These are phyloP conservation scores for Alisma plantagoaquatica DNA, from an alignment of 106 monocot genomes.

Conservation along the genomic window DNA sequence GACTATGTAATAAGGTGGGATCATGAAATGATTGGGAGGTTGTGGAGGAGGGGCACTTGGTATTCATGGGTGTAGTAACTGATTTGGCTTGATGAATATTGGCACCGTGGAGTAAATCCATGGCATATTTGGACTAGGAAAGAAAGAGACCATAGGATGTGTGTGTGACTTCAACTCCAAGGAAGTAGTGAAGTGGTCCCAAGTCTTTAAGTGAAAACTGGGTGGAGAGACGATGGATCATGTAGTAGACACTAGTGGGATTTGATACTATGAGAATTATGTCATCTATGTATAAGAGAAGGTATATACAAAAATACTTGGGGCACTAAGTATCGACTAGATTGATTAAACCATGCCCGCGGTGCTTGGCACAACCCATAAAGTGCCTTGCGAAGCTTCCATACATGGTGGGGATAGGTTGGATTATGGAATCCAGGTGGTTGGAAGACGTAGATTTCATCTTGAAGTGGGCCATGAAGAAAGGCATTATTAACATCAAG, in stretches of 20 bases:
- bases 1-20: too few species aligned
- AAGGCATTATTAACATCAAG: not conserved
- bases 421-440: conserved; percentile 3
- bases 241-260: not conserved
- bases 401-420: not conserved
- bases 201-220: conserved; percentile 5
- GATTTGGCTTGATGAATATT: not conserved
- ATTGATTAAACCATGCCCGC: not conserved
- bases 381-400: not conserved
- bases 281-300: too few species aligned
- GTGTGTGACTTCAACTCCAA: not conserved
- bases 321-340: not conserved
- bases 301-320: not conserved
- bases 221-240: not conserved
- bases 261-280: not conserved
- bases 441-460: not conserved
- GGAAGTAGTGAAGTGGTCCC: not conserved
- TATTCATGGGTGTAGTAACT: not conserved
- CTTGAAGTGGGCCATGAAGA: not conserved
- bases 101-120: not conserved
- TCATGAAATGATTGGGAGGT: too few species aligned
- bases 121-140: not conserved
- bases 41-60: too few species aligned
- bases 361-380: conserved; percentile 12
- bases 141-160: not conserved